phyloP scores from a whole-genome alignment of 2,329 filamentous ascomycete species.

The Clonostachys solani region DNA sequence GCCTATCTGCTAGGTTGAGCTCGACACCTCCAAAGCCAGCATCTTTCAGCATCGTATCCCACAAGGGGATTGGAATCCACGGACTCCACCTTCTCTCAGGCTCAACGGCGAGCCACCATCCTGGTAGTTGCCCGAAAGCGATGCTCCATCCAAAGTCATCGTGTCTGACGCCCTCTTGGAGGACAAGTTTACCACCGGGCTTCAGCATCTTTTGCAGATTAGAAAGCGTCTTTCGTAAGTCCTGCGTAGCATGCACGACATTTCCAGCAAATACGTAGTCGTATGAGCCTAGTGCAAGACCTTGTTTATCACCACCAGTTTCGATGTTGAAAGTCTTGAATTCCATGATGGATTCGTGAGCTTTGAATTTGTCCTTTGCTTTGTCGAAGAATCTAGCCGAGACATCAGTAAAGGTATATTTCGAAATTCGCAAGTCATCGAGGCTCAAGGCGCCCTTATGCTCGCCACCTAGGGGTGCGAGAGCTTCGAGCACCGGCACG shows the following conservation, averaged over 20 bases:
- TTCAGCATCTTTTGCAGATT: slow-evolving; percentile 16
- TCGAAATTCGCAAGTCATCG: background rate
- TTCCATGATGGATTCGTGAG: slow-evolving; percentile 7
- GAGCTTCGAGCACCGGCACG: too few relatives aligned
- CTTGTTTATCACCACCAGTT: slow-evolving; percentile 16
- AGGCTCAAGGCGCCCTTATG: too few relatives aligned
- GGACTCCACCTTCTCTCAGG: too few relatives aligned
- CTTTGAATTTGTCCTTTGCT: slow-evolving; percentile 8
- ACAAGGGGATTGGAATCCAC: too few relatives aligned
- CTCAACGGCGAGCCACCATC: slow-evolving; percentile 16
- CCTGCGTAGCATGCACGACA: slow-evolving; percentile 19
- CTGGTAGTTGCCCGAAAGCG: slow-evolving; percentile 13
- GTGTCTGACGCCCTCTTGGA: slow-evolving; percentile 6
- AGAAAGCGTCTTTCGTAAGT: slow-evolving; percentile 11
- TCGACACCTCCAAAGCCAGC: too few relatives aligned
- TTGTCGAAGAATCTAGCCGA: slow-evolving; percentile 18
- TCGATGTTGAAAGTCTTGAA: slow-evolving; percentile 24
- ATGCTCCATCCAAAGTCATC: too few relatives aligned
- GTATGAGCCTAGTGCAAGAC: slow-evolving; percentile 14
- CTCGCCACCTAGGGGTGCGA: too few relatives aligned
- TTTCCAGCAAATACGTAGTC: slow-evolving; percentile 23
- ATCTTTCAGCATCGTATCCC: too few relatives aligned
- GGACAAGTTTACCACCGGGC: slow-evolving; percentile 12
- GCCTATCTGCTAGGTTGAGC: too few relatives aligned
- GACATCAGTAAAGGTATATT: slow-evolving; percentile 22